A percentile compares a stretch with the other conserved stretches of the same genome.
These are phyloP conservation scores for Dioscorea cayenensis DNA, from an alignment of 116 monocot genomes.

Conservation along the genomic window DNA sequence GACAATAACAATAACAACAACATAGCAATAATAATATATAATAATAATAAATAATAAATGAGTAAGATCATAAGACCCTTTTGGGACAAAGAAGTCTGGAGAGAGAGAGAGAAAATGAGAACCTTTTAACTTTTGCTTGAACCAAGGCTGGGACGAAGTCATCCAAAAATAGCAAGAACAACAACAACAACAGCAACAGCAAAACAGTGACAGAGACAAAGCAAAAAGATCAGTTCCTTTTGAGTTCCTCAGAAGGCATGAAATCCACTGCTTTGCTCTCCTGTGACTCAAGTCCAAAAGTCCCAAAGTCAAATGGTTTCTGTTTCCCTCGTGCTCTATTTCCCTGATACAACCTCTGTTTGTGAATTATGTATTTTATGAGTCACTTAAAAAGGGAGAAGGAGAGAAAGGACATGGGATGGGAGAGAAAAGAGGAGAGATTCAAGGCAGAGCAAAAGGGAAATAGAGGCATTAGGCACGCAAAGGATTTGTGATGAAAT, in stretches of 20 bases:
- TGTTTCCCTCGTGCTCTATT: neutral
- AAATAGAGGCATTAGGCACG: neutral
- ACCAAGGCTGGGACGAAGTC: neutral
- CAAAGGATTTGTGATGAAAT: neutral
- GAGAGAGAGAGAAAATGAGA: conserved; percentile 14
- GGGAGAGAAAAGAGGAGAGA: neutral
- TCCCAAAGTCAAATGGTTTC: neutral
- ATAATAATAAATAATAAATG: neutral
- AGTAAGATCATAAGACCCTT: too few species aligned
- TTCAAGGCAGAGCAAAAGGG: neutral
- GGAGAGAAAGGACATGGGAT: neutral
- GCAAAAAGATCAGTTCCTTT: neutral
- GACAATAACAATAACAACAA: neutral
- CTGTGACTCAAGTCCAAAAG: neutral
- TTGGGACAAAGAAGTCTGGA: neutral
- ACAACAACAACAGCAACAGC: too few species aligned
- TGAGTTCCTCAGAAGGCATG: neutral
- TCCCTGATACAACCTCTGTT: neutral
- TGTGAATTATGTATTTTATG: neutral
- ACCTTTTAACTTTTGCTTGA: conserved; percentile 12
- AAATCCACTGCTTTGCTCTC: neutral
- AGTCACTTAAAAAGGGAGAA: neutral
- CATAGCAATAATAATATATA: too few species aligned
- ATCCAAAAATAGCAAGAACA: too few species aligned
- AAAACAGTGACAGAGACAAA: too few species aligned